Conservation (phyloP, 768 basidiomycete species). For the Macrolepiota fuliginosa region DNA sequence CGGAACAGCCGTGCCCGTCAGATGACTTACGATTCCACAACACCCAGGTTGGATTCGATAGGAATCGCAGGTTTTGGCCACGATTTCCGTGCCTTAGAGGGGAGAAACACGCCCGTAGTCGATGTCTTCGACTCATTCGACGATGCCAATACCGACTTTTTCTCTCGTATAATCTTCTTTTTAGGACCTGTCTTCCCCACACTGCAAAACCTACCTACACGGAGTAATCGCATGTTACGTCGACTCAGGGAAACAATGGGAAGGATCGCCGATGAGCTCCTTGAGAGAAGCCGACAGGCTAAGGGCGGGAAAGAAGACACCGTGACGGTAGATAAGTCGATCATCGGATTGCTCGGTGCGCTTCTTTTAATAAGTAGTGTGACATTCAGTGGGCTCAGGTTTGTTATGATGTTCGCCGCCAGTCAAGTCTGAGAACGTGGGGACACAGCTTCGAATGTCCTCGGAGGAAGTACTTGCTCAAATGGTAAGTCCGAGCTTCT, state of each 20-base stretch:
- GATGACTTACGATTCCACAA: too few species aligned
- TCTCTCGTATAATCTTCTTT: conserved; percentile 32
- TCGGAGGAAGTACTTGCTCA: conserved; percentile 36
- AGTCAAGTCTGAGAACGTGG: conserved; percentile 34
- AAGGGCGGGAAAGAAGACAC: conserved; percentile 23
- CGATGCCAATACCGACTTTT: conserved; percentile 20
- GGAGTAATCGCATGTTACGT: conserved; percentile 26
- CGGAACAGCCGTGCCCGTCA: too few species aligned
- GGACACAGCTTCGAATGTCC: conserved; percentile 31
- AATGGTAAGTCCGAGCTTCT: conserved; percentile 17
- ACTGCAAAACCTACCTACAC: conserved; percentile 34
- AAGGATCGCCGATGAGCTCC: conserved; percentile 36
- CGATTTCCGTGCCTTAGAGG: conserved; percentile 52
- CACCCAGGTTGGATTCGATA: conserved; percentile 49
- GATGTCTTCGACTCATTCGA: conserved; percentile 38
- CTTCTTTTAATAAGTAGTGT: background rate
- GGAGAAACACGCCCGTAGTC: conserved; percentile 39
- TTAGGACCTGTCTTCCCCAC: conserved; percentile 34
- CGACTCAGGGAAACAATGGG: conserved; percentile 32
- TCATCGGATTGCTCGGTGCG: conserved; percentile 36
- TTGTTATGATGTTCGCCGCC: background rate
- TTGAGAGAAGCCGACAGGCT: conserved; percentile 34
- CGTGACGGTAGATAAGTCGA: conserved; percentile 32
- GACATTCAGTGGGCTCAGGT: background rate
- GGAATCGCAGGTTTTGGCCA: conserved; percentile 61